Base-by-base conservation (phyloP, 345 rosid species). In the Eucalyptus marginata region DNA sequence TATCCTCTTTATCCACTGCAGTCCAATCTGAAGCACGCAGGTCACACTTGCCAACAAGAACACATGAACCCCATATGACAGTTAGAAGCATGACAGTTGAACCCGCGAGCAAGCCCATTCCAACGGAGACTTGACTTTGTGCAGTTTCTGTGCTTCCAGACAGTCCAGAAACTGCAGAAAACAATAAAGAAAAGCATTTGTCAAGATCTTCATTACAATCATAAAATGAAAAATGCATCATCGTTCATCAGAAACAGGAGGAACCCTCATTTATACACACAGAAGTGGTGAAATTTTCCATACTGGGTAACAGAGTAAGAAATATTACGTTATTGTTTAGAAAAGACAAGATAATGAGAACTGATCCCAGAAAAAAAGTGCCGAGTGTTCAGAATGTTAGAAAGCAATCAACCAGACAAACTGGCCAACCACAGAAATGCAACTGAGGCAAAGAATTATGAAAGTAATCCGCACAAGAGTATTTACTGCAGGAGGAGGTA, bases 81-180 rank as follows among this genome's bases (percentile, higher is more conserved):
- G 94, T 93, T 49, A 93, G 92, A 83, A 93, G 93, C 89, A 92
- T 90, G 27, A 93, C 93, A 49, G 92, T 93, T n/a, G 93, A 93
- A 47, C 93, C 94, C 9, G 92, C 91, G 86, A 92, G 89, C 86
- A 93, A 86, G 22, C 92, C 94, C 93, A 90, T 93, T 52, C 94
- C 94, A 27, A 92, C 91, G 22, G 94, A 93, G 43, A 93, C 92
- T 88, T 93, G 93, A 62, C 89, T 90, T 50, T 93, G 94, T 47
- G 94, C 94, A 36, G 92, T 91, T 86, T 81, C 81, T 5, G 89
- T 85, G 59, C 62, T 88, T 66, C 94, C 94, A 46, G 94, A 92
- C 64, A 92, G 89, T 52, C 94, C 93, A 89, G 92, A 93, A 66
- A 91, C 94, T 93, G 80, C 16, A 87, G 36, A 76, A 80, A 31